Evolutionary conservation across 2,329 filamentous ascomycete species (phyloP), one percentile per base, ranked within the genome.

Genomic region (Fusarium phyllophilum): DNA sequence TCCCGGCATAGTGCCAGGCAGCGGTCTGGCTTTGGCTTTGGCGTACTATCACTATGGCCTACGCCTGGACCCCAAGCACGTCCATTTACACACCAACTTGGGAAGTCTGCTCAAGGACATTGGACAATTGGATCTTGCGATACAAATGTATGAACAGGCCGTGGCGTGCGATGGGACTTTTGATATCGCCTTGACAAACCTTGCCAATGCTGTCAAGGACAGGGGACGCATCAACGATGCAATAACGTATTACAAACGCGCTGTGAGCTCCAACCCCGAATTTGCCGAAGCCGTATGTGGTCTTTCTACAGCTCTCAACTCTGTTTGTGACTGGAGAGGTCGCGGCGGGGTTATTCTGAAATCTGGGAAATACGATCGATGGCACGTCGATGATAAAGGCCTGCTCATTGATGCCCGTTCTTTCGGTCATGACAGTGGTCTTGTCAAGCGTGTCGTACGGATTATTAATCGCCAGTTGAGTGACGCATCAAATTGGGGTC

Each of bases 231-330:
- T 98, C 75, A 93, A 91, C 64, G 96, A 99, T 80, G 96, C 96
- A 3, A 98, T 99, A 68, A 85, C 86, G 33, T 98, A 97, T 81
- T 99, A 99, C 84, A 94, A 91, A 78, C 90, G 95, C 73, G 96
- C 96, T 44, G 96, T 99, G 15, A 88, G 89, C 39, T 91, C 95
- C n/a, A 99, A 96, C 76, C 96, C 96, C 0, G 93, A 97, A 39
- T 99, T 99, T 83, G 94, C 96, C 3, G 96, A 99, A 83, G 96
- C 96, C 12, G 96, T 99, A 1, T 99, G 96, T 81, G 96, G 96
- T 13, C 88, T 99, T 59, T 95, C 95, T 4, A 98, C 97, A 66
- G 96, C 96, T 4, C 86, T 99, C 58, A 98, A 98, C 80, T 98
- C 96, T 12, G 95, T 99, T 11, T 99, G 96, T 80, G 93, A 96